Base-by-base conservation (phyloP, 208 protist species). In the Leishmania gerbilli region DNA sequence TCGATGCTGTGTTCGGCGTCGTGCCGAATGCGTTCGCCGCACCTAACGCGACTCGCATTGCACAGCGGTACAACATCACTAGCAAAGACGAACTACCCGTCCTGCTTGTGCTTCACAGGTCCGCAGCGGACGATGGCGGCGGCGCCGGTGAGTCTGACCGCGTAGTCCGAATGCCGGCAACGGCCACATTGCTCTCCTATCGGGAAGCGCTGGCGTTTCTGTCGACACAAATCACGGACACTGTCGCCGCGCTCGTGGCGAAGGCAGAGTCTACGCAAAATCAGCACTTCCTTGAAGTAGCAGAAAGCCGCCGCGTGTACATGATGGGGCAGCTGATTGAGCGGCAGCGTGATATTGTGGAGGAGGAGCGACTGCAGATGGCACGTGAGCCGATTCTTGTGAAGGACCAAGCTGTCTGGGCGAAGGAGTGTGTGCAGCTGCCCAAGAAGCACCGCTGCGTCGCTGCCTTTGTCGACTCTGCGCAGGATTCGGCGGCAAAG, bases 1-100 rank as follows among this genome's bases (percentile, higher is more conserved):
- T 55, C 47, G 84, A 88, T 53, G 88, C 84, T 1, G 84, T 89
- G 11, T 90, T 91, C 58, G 90, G 86, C 2, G 90, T 90, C 8
- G 87, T 91, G 71, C 75, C 86, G 64, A 74, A 84, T 19, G 76
- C 88, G 3, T 89, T 91, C 58, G 4, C 37, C 7, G 45, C 31
- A 34, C 56, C 55, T 15, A 58, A 49, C 7, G 49, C 75, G 3
- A 76, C 72, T 3, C 64, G 15, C n/a, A 79, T 89, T 27, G 89
- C 86, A 27, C 71, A 71, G 34, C 88, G 86, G 21, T 91, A 91
- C 74, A 80, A 80, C 58, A 71, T 91, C 53, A 76, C 40, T n/a
- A 72, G 53, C 19, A 64, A 37, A 19, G 45, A 69, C 8, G 79
- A 89, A 40, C 69, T 89, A 7, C 88, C 88, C 8, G 88, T 69